These are phyloP conservation scores for Lipomyces lipofer DNA, from an alignment of 805 yeast species.

Conservation along the genomic window DNA sequence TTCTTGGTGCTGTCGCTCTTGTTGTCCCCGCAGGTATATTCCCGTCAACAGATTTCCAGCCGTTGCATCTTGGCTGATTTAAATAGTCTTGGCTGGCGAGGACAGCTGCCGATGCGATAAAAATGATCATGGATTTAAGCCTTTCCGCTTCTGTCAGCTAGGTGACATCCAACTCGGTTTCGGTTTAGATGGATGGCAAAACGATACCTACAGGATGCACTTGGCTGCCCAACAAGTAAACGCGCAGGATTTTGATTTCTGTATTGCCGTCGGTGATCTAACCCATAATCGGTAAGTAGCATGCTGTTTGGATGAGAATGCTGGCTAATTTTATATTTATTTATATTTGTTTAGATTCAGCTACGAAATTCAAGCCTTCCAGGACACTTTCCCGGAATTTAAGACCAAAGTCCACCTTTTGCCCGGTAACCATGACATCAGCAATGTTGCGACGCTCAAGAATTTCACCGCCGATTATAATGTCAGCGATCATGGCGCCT, in stretches of 20 bases:
- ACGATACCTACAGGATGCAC: slow-evolving; percentile 1
- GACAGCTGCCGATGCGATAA: not conserved
- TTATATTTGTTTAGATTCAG: not conserved
- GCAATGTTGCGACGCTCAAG: slow-evolving; percentile 1
- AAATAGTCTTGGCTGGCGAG: not conserved
- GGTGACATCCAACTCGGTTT: slow-evolving; percentile 10
- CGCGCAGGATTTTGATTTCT: slow-evolving; percentile 1
- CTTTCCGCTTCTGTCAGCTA: slow-evolving; percentile 8
- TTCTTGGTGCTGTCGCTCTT: not conserved
- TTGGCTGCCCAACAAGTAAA: slow-evolving; percentile 5
- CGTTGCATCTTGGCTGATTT: not conserved
- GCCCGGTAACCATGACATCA: slow-evolving; percentile 6
- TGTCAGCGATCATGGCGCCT: slow-evolving; percentile 3
- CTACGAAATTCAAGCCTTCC: slow-evolving; percentile 5
- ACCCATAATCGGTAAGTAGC: slow-evolving; percentile 2
- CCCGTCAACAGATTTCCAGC: not conserved
- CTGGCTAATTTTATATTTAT: not conserved
- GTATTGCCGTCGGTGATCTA: slow-evolving; percentile 4
- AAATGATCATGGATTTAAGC: not conserved
- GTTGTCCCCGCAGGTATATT: not conserved
- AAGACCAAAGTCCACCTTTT: slow-evolving; percentile 2
- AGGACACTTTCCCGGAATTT: slow-evolving; percentile 5
- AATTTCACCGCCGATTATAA: not conserved
- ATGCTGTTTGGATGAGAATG: not conserved
- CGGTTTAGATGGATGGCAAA: slow-evolving; percentile 6